These are phyloP conservation scores for Austroboletus novae-zelandiae DNA, from an alignment of 1,284 basidiomycete genomes.

Conservation along the genomic window DNA sequence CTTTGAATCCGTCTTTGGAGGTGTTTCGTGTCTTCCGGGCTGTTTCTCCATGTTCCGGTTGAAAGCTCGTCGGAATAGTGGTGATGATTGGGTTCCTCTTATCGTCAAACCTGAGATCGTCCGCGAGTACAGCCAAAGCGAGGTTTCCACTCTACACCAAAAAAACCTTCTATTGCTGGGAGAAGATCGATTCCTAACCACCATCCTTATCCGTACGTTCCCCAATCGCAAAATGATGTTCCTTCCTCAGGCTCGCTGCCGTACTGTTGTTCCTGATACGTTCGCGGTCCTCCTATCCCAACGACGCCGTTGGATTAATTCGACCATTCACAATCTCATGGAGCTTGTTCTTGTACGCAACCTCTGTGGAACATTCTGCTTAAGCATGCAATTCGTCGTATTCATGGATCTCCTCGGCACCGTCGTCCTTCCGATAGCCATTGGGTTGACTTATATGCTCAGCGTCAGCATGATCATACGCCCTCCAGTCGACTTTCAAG, in stretches of 20 bases:
- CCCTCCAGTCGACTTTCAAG: constrained; percentile 84
- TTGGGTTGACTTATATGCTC: constrained; percentile 87
- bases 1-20: constrained; percentile 98
- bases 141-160: constrained; percentile 94
- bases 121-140: constrained; percentile 93
- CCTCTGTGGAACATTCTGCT: constrained; percentile 94
- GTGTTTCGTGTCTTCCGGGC: constrained; percentile 97
- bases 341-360: constrained; percentile 97
- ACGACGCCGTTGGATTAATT: constrained; percentile 99
- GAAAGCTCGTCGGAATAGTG: constrained; percentile 85
- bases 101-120: constrained; percentile 98
- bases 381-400: constrained; percentile 97
- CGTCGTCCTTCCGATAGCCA: constrained; percentile 92
- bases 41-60: constrained; percentile 99
- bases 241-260: constrained; percentile 92
- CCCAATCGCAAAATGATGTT: constrained; percentile 99
- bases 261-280: constrained; percentile 95
- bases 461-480: constrained; percentile 79
- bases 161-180: constrained; percentile 96
- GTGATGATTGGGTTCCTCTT: constrained; percentile 97
- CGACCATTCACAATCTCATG: constrained; percentile 99
- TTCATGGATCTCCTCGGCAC: constrained; percentile 99
- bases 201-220: constrained; percentile 92
- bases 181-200: constrained; percentile 98
- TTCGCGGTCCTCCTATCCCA: constrained; percentile 94